A percentile compares a stretch with the other conserved stretches of the same genome.
Conservation (phyloP, 2,329 filamentous ascomycete species). For the Fusarium ambrosium region DNA sequence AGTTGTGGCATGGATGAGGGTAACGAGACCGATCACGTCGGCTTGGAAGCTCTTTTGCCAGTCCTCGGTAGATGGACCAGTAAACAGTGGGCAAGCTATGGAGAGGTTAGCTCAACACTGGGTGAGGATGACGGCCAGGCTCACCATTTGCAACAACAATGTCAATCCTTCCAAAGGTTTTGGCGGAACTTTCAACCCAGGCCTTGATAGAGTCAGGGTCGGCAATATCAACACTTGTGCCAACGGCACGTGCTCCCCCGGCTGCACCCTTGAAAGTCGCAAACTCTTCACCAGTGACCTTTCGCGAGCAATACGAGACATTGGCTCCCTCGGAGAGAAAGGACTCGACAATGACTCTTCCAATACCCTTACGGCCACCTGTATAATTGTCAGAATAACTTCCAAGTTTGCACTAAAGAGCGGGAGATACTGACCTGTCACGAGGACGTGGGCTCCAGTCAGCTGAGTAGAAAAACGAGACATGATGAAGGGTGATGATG, state of each 20-base stretch:
- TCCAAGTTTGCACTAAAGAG: neutral
- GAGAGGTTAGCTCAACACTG: neutral
- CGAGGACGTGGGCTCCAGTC: conserved; percentile 20
- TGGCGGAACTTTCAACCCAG: conserved; percentile 35
- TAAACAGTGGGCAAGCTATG: conserved; percentile 29
- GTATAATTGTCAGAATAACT: neutral
- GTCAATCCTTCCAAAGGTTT: conserved; percentile 41
- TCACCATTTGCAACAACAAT: conserved; percentile 43
- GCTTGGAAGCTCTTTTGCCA: conserved; percentile 46
- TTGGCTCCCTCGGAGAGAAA: conserved; percentile 46
- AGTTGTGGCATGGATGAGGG: conserved; percentile 33
- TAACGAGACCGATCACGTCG: conserved; percentile 43
- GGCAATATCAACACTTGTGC: conserved; percentile 41
- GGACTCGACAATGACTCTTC: conserved; percentile 35
- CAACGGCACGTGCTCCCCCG: conserved; percentile 31
- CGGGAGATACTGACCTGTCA: conserved; percentile 17
- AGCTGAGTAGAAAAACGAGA: conserved; percentile 28
- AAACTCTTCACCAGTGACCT: conserved; percentile 39
- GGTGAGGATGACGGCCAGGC: neutral
- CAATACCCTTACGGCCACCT: conserved; percentile 47
- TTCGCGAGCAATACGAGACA: conserved; percentile 45
- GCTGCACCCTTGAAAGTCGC: conserved; percentile 14
- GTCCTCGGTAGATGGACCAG: conserved; percentile 17
- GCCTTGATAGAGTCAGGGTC: conserved; percentile 20
- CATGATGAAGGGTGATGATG: neutral